Evolutionary conservation across 352 stramenopile species (phyloP), one percentile per base, ranked within the genome.

Genomic region (Phytophthora crassamura): DNA sequence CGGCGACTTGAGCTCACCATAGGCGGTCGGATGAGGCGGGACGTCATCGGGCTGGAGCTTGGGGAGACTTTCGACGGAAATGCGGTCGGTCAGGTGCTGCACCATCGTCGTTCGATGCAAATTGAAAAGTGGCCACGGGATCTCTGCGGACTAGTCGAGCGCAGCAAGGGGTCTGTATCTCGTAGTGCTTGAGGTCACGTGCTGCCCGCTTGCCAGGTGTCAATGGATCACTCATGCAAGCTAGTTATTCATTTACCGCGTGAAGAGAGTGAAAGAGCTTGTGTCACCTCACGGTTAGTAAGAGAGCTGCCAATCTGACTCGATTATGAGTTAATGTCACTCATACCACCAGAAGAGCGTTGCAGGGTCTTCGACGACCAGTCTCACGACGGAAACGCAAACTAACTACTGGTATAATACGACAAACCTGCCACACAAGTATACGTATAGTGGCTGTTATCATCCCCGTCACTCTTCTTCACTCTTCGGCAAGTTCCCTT

Each of bases 71-170:
- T 59, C 51, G 38, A 59, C 25, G n/a, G 51, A 59, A 11, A 59
- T 7, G 38, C 51, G 51, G 28, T 59, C 51, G 15, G n/a, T 50
- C 25, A 59, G n/a, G 51, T 59, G 51, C 51, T 50, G 51, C 51
- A 50, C 51, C 51, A 59, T 59, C 10, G 36, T 3, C n/a, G 51
- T 7, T 41, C 25, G 51, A 40, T 48, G 51, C 2, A 22, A 33
- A 59, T 59, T 59, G 38, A 50, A 6, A 49, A 63, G 32, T 46
- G 57, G 28, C 22, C 38, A n/a, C n/a, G n/a, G n/a, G n/a, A n/a
- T n/a, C n/a, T n/a, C n/a, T n/a, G n/a, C n/a, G n/a, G n/a, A n/a
- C n/a, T n/a, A n/a, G n/a, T n/a, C n/a, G 47, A 16, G 22, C 32
- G 10, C 12, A 55, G 47, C 32, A 55, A 43, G 16, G 47, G 32